Base-by-base conservation (phyloP, 805 yeast genomes). In the Candida caryicola region DNA sequence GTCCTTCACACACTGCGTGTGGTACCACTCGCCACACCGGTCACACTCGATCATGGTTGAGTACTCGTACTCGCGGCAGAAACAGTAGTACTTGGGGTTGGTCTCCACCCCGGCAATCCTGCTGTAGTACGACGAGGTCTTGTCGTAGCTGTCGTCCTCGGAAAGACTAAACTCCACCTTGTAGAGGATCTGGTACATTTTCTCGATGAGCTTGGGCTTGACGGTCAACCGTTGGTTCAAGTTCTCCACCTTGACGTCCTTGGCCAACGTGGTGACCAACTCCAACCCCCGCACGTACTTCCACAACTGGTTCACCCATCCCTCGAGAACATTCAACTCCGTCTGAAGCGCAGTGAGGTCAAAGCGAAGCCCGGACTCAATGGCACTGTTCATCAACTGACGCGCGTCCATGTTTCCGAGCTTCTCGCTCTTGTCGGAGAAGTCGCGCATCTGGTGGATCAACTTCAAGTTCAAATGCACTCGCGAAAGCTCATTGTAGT, bases 21-120 rank as follows among this genome's bases (percentile, higher is more conserved):
- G 90, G 51, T 76, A 83, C 89, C 89, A 82, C 49, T 82, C 87
- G 37, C 73, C 66, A 55, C 91, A 84, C 13, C 56, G 59, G 45
- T 82, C 89, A 60, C 90, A 83, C 41, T 77, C 83, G 31, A 81
- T 76, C 85, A 82, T 82, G 0, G 75, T 71, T 5, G 56, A 85
- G 74, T 47, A 71, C 47, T 82, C 90, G 17, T 59, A 58, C 33
- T 73, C 74, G 32, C 88, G 69, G 55, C 91, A 83, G 39, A 79
- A 61, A 52, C 90, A 83, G 51, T 77, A 82, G 16, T 30, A 41
- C 29, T 30, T 38, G 3, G 50, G 50, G 5, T 26, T 25, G 16
- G 56, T 50, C 5, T 47, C 45, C 14, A 45, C 47, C 2, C 39
- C 33, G 1, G 33, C 46, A 19, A 35, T 34, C 12, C 23, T 41